Evolutionary conservation across 257 asterid genomes (phyloP).

Genomic region (Nicotiana noctiflora): DNA sequence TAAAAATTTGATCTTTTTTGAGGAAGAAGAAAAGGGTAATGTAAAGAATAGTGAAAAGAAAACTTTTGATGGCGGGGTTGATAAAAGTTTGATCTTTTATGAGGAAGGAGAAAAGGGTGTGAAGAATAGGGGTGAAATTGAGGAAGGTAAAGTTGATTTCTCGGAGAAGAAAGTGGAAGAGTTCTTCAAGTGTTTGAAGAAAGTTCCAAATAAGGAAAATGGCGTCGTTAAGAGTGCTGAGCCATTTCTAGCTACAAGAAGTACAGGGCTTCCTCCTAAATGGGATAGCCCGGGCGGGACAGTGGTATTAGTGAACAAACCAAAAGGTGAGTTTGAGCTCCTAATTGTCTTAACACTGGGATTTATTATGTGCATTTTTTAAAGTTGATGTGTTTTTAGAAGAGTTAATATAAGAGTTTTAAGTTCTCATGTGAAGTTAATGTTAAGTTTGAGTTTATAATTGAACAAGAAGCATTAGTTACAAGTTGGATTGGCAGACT

Average conservation of each 20-base stretch:
- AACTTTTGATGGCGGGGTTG: slow-evolving; percentile 15
- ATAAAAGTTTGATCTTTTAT: slow-evolving; percentile 56
- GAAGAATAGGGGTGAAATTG: slow-evolving; percentile 20
- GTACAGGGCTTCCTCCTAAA: slow-evolving; percentile 79
- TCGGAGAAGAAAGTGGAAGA: slow-evolving; percentile 92
- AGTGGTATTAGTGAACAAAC: slow-evolving; percentile 83
- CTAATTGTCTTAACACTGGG: background rate
- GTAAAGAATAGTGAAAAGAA: slow-evolving; percentile 26
- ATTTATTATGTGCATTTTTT: background rate
- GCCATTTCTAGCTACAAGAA: slow-evolving; percentile 74
- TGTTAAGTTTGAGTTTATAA: background rate
- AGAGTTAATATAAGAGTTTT: background rate
- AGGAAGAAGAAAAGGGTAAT: slow-evolving; percentile 17
- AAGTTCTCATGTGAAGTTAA: background rate
- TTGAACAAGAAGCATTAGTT: background rate
- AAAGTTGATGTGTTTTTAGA: background rate
- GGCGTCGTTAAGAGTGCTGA: slow-evolving; percentile 26
- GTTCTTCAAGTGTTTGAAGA: slow-evolving; percentile 93
- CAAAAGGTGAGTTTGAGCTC: slow-evolving; percentile 52
- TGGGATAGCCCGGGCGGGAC: slow-evolving; percentile 93
- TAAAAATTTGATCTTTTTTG: slow-evolving; percentile 65
- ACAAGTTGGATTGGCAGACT: background rate
- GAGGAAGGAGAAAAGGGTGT: slow-evolving; percentile 25
- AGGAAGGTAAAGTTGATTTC: slow-evolving; percentile 35
- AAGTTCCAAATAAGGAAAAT: slow-evolving; percentile 53